These are phyloP conservation scores for Moricandia moricandioides DNA, from an alignment of 345 rosid species.

Conservation along the genomic window DNA sequence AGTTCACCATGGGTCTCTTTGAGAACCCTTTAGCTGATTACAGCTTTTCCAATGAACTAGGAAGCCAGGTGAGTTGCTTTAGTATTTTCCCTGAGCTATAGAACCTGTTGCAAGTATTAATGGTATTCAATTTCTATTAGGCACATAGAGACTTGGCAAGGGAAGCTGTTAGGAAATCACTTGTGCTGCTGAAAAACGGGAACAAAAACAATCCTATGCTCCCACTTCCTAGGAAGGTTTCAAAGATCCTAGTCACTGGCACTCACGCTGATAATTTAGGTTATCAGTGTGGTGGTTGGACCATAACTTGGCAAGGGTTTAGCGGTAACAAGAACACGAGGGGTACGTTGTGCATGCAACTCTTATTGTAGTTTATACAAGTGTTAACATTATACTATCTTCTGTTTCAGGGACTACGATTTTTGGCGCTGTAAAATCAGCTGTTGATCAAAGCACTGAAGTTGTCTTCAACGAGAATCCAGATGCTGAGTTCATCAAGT, in stretches of 20 bases:
- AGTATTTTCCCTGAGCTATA: not conserved
- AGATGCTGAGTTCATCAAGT: constrained; percentile 59
- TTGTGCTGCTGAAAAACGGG: constrained; percentile 89
- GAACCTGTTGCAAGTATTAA: not conserved
- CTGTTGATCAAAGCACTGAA: constrained; percentile 68
- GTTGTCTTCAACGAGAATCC: constrained; percentile 66
- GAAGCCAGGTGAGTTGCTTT: constrained; percentile 63
- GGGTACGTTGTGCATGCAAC: constrained; percentile 43
- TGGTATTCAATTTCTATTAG: constrained; percentile 35
- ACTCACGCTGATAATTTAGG: constrained; percentile 94
- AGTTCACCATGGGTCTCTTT: constrained; percentile 87
- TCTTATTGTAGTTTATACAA: not conserved
- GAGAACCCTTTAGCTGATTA: constrained; percentile 87
- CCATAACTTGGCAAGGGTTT: constrained; percentile 86
- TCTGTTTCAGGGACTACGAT: constrained; percentile 69
- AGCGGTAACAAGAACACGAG: constrained; percentile 65
- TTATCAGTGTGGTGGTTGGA: constrained; percentile 98
- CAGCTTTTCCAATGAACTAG: constrained; percentile 72
- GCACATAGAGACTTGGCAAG: constrained; percentile 65
- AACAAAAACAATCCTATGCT: constrained; percentile 58
- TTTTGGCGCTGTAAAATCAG: constrained; percentile 61
- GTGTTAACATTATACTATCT: not conserved
- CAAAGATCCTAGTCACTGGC: constrained; percentile 81
- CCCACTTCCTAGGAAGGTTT: constrained; percentile 75
- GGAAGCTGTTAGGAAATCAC: constrained; percentile 69